Conservation (phyloP, 2,329 filamentous ascomycete species). For the Arthrobotrys iridis region DNA sequence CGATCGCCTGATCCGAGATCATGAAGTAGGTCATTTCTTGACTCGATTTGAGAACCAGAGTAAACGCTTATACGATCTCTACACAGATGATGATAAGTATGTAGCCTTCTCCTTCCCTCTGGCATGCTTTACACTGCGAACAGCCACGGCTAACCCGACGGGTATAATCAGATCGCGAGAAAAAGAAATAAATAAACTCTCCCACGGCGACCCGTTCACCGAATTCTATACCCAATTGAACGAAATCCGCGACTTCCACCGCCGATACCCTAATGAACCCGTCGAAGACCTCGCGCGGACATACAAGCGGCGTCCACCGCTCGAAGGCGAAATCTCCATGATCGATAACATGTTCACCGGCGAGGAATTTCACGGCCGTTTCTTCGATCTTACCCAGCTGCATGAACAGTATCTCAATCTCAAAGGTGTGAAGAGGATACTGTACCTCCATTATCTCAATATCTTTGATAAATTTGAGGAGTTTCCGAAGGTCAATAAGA, state of each 20-base stretch:
- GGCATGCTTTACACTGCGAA: neutral
- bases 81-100: constrained; percentile 75
- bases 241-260: constrained; percentile 86
- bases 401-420: constrained; percentile 93
- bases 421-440: constrained; percentile 81
- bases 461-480: constrained; percentile 86
- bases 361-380: constrained; percentile 92
- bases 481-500: constrained; percentile 84
- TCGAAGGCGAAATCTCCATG: constrained; percentile 68
- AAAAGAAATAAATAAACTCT: constrained; percentile 83
- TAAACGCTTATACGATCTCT: constrained; percentile 79
- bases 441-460: constrained; percentile 92
- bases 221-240: constrained; percentile 88
- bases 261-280: constrained; percentile 89
- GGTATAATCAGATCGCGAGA: constrained; percentile 67
- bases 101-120: constrained; percentile 12
- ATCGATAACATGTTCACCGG: constrained; percentile 94
- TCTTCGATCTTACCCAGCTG: constrained; percentile 83
- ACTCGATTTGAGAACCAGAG: constrained; percentile 89
- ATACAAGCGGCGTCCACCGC: constrained; percentile 78
- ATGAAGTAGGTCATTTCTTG: constrained; percentile 88
- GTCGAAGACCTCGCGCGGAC: constrained; percentile 94
- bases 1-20: constrained; percentile 87
- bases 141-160: constrained; percentile 15
- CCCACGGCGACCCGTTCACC: constrained; percentile 84